Percentiles rank a stretch among this genome's conserved stretches.
phyloP scores from a whole-genome alignment of 2,329 filamentous ascomycete species.

The Verticillium zaregamsianum region DNA sequence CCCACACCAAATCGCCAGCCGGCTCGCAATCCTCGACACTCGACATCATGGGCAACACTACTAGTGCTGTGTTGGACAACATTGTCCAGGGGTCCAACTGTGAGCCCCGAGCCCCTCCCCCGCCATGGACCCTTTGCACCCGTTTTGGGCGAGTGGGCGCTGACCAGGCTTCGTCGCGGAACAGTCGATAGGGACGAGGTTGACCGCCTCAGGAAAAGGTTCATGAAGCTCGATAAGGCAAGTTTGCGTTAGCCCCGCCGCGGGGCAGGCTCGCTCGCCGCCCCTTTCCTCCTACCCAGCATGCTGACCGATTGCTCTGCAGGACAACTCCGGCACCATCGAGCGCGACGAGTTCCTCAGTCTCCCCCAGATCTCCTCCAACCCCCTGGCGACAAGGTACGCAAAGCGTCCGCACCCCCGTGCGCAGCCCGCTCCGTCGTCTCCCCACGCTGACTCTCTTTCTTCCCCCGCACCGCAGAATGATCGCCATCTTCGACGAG shows the following conservation, averaged over 20 bases:
- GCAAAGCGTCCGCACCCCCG: conserved; percentile 11
- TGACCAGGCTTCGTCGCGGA: not conserved
- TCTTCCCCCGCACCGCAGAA: conserved; percentile 45
- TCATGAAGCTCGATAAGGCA: conserved; percentile 99
- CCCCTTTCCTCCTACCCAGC: not conserved
- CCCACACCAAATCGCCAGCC: not conserved
- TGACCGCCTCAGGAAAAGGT: conserved; percentile 89
- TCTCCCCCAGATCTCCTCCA: conserved; percentile 94
- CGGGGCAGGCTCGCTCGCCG: not conserved
- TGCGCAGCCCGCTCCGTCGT: not conserved
- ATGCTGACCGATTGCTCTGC: conserved; percentile 6
- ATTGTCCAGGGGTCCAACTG: conserved; percentile 97
- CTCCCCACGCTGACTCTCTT: not conserved
- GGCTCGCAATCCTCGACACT: conserved; percentile 5
- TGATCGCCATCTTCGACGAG: conserved; percentile 99
- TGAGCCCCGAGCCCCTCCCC: conserved; percentile 35
- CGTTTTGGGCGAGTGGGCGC: not conserved
- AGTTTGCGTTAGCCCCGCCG: conserved; percentile 13
- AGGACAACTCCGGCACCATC: conserved; percentile 98
- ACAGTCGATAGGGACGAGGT: conserved; percentile 96
- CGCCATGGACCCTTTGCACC: conserved; percentile 4
- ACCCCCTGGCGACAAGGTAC: conserved; percentile 91
- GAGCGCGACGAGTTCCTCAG: conserved; percentile 98
- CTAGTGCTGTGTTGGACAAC: conserved; percentile 78
- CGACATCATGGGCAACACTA: conserved; percentile 60